Conservation (phyloP, 352 stramenopile species). For the Albugo candida region DNA sequence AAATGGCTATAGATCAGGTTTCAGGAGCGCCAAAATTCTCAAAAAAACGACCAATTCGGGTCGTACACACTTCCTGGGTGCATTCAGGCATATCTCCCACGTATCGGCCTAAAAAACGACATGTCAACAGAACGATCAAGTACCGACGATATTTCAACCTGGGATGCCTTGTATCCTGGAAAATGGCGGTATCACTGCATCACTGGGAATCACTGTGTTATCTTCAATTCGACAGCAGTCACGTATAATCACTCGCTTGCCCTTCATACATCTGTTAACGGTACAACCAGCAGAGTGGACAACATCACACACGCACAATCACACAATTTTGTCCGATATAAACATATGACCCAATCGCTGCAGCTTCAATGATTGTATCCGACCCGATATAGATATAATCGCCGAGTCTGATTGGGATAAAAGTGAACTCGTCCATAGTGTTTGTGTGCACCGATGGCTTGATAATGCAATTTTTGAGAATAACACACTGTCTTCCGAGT, state of each 20-base stretch:
- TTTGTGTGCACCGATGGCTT: constrained; percentile 30
- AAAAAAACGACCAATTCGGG: constrained; percentile 68
- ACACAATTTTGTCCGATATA: constrained; percentile 75
- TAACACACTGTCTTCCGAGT: constrained; percentile 62
- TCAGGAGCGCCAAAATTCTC: constrained; percentile 30
- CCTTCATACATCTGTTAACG: constrained; percentile 12
- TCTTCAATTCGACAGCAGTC: constrained; percentile 73
- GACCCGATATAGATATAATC: constrained; percentile 68
- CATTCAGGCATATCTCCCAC: constrained; percentile 63
- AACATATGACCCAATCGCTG: constrained; percentile 65
- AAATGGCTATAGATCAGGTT: constrained; percentile 38
- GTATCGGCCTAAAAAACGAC: constrained; percentile 21
- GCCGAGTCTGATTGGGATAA: constrained; percentile 69
- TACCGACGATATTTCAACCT: constrained; percentile 13
- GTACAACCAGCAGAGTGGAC: neutral
- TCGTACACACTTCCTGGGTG: constrained; percentile 46
- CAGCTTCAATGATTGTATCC: constrained; percentile 54
- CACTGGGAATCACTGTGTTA: constrained; percentile 53
- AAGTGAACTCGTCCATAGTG: constrained; percentile 20
- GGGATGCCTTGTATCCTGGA: constrained; percentile 49
- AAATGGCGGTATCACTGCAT: constrained; percentile 59
- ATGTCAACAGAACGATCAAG: neutral
- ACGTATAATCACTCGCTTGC: constrained; percentile 65
- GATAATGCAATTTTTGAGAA: constrained; percentile 45
- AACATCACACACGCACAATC: constrained; percentile 29